Percentiles rank a stretch among this genome's conserved stretches.
These are phyloP conservation scores for Rhodotorula sp. DNA, from an alignment of 1,284 basidiomycete genomes.

Conservation along the genomic window DNA sequence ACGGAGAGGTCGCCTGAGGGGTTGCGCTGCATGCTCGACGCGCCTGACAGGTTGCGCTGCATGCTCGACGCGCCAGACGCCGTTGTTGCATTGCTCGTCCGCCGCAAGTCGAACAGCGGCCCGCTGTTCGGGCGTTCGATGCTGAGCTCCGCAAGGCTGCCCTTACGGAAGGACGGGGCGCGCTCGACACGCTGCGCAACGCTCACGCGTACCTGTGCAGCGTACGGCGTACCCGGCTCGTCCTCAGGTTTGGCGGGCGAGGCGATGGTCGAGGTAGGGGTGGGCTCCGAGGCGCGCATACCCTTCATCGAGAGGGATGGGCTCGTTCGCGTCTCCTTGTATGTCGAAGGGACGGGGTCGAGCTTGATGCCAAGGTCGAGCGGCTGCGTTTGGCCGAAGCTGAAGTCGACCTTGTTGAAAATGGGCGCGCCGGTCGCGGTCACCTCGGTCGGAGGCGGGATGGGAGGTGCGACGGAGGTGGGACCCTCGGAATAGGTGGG, in stretches of 20 bases:
- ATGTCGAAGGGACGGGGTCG: conserved; percentile 25
- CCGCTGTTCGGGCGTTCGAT: background rate
- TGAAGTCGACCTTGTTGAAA: conserved; percentile 27
- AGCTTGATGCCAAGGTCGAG: conserved; percentile 36
- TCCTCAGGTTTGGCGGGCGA: background rate
- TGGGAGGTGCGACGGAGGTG: background rate
- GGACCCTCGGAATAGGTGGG: background rate
- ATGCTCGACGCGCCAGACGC: background rate
- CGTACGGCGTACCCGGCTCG: conserved; percentile 14
- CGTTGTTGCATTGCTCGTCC: conserved; percentile 3
- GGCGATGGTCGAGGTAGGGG: background rate
- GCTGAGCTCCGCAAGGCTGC: conserved; percentile 5
- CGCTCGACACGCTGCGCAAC: conserved; percentile 22
- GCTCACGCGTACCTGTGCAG: conserved; percentile 16
- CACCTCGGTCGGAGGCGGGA: conserved; percentile 1
- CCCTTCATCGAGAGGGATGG: background rate
- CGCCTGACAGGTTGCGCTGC: background rate
- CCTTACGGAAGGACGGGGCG: conserved; percentile 12
- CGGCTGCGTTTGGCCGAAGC: conserved; percentile 5
- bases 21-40: background rate
- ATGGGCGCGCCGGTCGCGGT: conserved; percentile 14
- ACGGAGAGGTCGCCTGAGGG: background rate
- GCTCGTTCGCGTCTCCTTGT: conserved; percentile 13
- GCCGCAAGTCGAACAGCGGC: conserved; percentile 4
- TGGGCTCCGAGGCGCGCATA: background rate